Base-by-base conservation (phyloP, 805 yeast genomes). In the Candida sanyiensis region DNA sequence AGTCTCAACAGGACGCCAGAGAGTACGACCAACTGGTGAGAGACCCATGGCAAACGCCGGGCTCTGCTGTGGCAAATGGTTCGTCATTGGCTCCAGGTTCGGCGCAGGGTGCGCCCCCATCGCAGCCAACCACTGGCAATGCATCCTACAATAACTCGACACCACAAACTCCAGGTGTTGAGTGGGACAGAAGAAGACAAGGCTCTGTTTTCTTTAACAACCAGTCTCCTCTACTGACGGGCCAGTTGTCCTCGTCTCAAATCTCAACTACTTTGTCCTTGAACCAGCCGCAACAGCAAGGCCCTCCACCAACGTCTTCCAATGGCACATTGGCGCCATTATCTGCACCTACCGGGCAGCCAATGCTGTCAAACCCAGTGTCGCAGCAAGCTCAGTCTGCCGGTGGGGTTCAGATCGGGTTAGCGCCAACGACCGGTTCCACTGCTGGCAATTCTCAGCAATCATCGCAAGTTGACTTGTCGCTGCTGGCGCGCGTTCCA, bases 401-500 rank as follows among this genome's bases (percentile, higher is more conserved):
- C 19, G 33, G n/a, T n/a, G n/a, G n/a, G n/a, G n/a, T n/a, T n/a
- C n/a, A n/a, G n/a, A n/a, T n/a, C 25, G 25, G 8, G 10, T 8
- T 11, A 22, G 11, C 25, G 10, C 11, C 25, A 25, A 47, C 43
- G 16, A 54, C 59, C 45, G 26, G 33, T 31, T 34, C 32, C 28
- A 23, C 18, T 23, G 34, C 19, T 18, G 30, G 22, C 24, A 45
- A 33, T 29, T 40, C 50, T 12, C 46, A 45, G 27, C 45, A 42
- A 15, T 43, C 58, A 0, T 62, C 70, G 6, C 70, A 67, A 40
- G 67, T 73, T 64, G 93, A 83, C 56, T 66, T 83, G 46, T 80
- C 88, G 0, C 64, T 83, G 33, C 62, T 84, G 34, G 88, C 90
- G 0, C 65, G 87, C 47, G 88, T 84, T 22, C 94, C 93, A 11